Percentiles rank a stretch among this genome's conserved stretches.
These are phyloP conservation scores for Candida patagonica DNA, from an alignment of 805 yeast species.

Conservation along the genomic window DNA sequence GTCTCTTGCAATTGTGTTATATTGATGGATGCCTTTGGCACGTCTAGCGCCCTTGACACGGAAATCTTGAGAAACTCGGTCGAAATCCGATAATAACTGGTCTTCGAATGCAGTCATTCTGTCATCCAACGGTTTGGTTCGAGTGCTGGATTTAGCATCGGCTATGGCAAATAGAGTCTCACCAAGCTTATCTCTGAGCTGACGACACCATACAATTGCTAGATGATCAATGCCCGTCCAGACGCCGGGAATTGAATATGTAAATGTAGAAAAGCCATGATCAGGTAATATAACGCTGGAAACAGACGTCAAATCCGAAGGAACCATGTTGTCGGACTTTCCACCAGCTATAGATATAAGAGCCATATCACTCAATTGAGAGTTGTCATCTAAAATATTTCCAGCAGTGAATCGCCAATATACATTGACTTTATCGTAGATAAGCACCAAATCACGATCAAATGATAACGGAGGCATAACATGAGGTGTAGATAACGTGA, in stretches of 20 bases:
- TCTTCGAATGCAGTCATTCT: conserved; percentile 52
- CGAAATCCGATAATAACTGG: conserved; percentile 29
- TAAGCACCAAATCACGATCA: conserved; percentile 71
- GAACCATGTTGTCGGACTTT: conserved; percentile 58
- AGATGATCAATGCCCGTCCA: conserved; percentile 92
- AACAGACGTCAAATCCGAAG: conserved; percentile 78
- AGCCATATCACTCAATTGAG: conserved; percentile 47
- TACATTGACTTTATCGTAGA: conserved; percentile 61
- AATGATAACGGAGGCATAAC: conserved; percentile 83
- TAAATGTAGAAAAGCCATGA: conserved; percentile 73
- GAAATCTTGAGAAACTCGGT: conserved; percentile 6
- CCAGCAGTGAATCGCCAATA: conserved; percentile 64
- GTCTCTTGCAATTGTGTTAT: background rate
- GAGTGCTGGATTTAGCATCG: conserved; percentile 5
- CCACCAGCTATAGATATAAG: conserved; percentile 86
- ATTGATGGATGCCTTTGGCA: background rate
- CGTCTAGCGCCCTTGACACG: background rate
- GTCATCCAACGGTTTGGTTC: conserved; percentile 36
- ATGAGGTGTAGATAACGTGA: conserved; percentile 85
- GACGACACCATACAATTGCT: conserved; percentile 93
- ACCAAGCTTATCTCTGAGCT: conserved; percentile 55
- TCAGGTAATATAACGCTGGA: conserved; percentile 57
- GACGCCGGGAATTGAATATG: conserved; percentile 77
- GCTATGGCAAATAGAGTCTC: conserved; percentile 44
- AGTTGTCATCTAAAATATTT: conserved; percentile 28